Conservation (phyloP, 129 eudicot genomes). For the Cynara cardunculus region DNA sequence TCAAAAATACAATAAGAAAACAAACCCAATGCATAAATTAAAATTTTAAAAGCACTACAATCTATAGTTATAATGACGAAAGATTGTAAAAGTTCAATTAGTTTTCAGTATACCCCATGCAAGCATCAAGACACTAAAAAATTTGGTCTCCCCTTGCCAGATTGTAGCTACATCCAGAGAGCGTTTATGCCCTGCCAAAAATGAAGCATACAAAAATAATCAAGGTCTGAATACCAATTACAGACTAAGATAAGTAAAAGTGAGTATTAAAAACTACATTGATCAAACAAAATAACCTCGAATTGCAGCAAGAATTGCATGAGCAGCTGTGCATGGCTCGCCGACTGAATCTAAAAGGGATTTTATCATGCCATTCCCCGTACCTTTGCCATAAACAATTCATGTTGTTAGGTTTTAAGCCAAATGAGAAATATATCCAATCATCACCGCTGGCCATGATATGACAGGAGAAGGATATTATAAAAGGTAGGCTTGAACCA, state of each 20-base stretch:
- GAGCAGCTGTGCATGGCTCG: slow-evolving; percentile 61
- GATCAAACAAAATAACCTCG: slow-evolving; percentile 43
- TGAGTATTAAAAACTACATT: not conserved
- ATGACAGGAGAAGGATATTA: not conserved
- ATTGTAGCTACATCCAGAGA: slow-evolving; percentile 83
- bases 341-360: slow-evolving; percentile 88
- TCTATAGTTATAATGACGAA: not conserved
- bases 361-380: slow-evolving; percentile 95
- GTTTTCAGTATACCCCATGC: slow-evolving; percentile 78
- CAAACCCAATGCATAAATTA: not conserved
- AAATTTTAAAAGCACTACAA: not conserved
- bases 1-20: slow-evolving; percentile 12
- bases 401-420: slow-evolving; percentile 1
- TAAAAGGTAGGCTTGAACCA: not conserved
- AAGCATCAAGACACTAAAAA: slow-evolving; percentile 81
- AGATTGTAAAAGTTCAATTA: not conserved
- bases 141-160: slow-evolving; percentile 67
- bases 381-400: slow-evolving; percentile 54
- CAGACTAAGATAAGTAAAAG: not conserved
- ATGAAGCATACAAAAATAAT: not conserved
- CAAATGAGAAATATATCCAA: not conserved
- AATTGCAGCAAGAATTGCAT: slow-evolving; percentile 70
- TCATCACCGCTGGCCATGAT: not conserved
- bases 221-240: not conserved
- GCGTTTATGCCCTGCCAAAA: slow-evolving; percentile 69